Percentiles rank a stretch among this genome's conserved stretches.
phyloP scores from a whole-genome alignment of 2,329 filamentous ascomycete genomes.

The Alternaria brassicae region DNA sequence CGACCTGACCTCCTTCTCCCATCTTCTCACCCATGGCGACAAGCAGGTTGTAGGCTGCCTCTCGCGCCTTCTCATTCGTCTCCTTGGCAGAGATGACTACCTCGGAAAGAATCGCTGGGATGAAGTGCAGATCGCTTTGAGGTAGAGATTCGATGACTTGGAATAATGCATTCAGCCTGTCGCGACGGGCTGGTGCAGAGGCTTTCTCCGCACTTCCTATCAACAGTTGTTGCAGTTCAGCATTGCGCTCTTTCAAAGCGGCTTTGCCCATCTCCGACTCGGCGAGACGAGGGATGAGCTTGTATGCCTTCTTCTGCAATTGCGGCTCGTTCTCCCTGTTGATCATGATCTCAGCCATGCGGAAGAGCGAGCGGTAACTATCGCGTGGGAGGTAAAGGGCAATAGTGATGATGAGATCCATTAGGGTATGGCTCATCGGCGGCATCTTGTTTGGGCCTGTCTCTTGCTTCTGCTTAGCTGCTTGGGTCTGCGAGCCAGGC shows the following conservation, averaged over 20 bases:
- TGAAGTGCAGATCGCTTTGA: conserved; percentile 83
- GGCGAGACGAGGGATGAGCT: conserved; percentile 89
- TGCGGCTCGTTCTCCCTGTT: conserved; percentile 85
- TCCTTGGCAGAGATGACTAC: conserved; percentile 97
- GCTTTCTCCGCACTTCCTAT: conserved; percentile 82
- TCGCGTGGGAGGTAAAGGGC: conserved; percentile 89
- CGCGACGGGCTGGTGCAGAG: conserved; percentile 82
- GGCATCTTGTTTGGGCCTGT: conserved; percentile 77
- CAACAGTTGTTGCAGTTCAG: conserved; percentile 82
- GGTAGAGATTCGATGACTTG: conserved; percentile 83
- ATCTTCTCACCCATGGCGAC: conserved; percentile 88
- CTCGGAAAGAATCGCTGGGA: conserved; percentile 88
- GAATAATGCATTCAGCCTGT: conserved; percentile 82
- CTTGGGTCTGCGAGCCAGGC: conserved; percentile 67
- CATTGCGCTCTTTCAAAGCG: conserved; percentile 77
- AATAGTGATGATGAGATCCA: conserved; percentile 97
- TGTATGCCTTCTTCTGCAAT: conserved; percentile 98
- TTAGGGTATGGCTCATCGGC: conserved; percentile 90
- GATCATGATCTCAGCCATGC: conserved; percentile 83
- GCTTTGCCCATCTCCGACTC: conserved; percentile 77
- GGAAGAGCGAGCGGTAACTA: conserved; percentile 84
- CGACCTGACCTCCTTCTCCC: conserved; percentile 74
- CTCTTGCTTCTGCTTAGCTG: conserved; percentile 66
- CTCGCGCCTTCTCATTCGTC: conserved; percentile 92
- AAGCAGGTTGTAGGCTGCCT: conserved; percentile 86